Percentiles rank a stretch among this genome's conserved stretches.
phyloP scores from a whole-genome alignment of 768 basidiomycete genomes.

The Podaxis carcinomalis region DNA sequence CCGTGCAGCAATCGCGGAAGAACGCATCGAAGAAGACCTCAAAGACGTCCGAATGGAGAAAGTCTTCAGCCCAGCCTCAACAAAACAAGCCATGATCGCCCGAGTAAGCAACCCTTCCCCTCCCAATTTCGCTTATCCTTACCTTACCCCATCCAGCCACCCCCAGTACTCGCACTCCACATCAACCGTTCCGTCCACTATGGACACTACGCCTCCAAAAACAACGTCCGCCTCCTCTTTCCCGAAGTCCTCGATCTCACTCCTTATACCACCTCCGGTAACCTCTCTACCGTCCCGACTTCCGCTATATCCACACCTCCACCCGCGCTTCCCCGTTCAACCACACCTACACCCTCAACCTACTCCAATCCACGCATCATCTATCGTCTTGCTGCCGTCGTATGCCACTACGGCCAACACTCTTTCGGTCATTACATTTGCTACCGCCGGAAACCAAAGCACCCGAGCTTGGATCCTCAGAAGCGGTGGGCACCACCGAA shows the following conservation, averaged over 20 bases:
- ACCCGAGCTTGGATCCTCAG: conserved; percentile 29
- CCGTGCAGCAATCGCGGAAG: conserved; percentile 60
- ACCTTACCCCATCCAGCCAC: conserved; percentile 52
- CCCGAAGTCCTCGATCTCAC: conserved; percentile 88
- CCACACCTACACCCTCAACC: conserved; percentile 17
- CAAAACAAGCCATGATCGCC: conserved; percentile 91
- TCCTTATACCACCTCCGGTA: conserved; percentile 80
- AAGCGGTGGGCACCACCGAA: conserved; percentile 33
- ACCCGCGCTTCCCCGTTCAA: conserved; percentile 21
- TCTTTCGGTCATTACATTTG: conserved; percentile 95
- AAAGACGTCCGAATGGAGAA: conserved; percentile 79
- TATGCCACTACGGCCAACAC: conserved; percentile 92
- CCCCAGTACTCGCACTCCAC: conserved; percentile 81
- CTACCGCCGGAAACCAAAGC: conserved; percentile 77
- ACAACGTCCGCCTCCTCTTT: conserved; percentile 75
- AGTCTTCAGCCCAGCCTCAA: conserved; percentile 68
- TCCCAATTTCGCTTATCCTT: background rate
- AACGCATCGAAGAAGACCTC: conserved; percentile 79
- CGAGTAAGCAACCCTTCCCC: conserved; percentile 49
- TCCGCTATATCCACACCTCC: conserved; percentile 67
- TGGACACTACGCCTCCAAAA: conserved; percentile 78
- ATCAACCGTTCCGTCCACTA: conserved; percentile 87
- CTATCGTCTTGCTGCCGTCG: conserved; percentile 81
- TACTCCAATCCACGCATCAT: conserved; percentile 54
- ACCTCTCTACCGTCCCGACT: conserved; percentile 66